Conservation (phyloP, 495 filamentous ascomycete species). For the Neurospora pannonica region DNA sequence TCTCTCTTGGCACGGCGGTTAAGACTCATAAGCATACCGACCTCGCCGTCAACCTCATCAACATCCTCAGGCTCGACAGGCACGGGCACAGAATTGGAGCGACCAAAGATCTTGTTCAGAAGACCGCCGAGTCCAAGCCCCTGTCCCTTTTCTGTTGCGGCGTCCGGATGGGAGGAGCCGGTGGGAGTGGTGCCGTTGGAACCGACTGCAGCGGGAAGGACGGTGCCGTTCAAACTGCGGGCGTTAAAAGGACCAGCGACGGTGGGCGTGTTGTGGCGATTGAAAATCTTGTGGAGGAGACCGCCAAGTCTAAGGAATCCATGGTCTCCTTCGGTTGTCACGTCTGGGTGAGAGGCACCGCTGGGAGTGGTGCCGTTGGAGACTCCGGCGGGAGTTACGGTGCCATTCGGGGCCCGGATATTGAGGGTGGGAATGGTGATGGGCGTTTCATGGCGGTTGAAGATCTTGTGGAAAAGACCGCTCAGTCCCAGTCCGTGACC, state of each 20-base stretch:
- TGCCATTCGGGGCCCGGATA: neutral
- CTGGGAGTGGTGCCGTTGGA: neutral
- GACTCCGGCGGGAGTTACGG: neutral
- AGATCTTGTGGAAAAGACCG: neutral
- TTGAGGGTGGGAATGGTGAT: neutral
- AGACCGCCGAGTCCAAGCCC: neutral
- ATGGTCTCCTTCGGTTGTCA: neutral
- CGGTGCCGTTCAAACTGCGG: neutral
- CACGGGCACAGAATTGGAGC: neutral
- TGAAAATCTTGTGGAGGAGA: neutral
- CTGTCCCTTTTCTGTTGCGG: neutral
- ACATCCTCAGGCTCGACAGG: neutral
- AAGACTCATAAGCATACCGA: neutral
- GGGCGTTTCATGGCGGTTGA: neutral
- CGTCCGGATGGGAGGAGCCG: neutral
- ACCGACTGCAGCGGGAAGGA: neutral
- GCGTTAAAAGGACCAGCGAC: neutral
- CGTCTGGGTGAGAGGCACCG: neutral
- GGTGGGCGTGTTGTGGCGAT: neutral
- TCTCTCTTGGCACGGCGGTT: neutral
- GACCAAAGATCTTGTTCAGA: neutral
- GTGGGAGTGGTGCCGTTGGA: neutral
- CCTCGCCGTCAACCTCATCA: neutral
- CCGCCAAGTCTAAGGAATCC: neutral
- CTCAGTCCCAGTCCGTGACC: neutral